Conservation (phyloP, 805 yeast genomes). For the Kuraishia piskuri region DNA sequence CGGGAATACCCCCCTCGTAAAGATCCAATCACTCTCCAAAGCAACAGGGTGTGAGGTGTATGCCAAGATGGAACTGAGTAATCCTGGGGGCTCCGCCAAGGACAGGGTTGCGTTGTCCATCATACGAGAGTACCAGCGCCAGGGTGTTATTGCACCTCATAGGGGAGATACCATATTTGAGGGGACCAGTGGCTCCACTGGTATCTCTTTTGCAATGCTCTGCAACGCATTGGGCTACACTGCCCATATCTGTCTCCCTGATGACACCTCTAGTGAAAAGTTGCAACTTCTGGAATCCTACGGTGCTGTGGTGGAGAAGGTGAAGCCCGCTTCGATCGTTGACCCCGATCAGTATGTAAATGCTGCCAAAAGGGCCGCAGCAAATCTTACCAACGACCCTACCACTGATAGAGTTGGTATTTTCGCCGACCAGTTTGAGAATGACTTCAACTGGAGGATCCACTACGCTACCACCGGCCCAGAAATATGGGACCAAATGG, state of each 20-base stretch:
- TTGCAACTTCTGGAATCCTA: constrained; percentile 57
- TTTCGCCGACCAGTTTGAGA: constrained; percentile 95
- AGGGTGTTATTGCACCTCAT: constrained; percentile 48
- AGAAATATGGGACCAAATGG: constrained; percentile 74
- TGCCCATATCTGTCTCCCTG: constrained; percentile 91
- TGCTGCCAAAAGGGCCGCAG: constrained; percentile 66
- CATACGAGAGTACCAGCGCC: constrained; percentile 55
- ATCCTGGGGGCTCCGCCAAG: constrained; percentile 95
- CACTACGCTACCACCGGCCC: constrained; percentile 88
- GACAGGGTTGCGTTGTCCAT: constrained; percentile 90
- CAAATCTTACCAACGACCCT: constrained; percentile 31
- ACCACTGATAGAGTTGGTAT: constrained; percentile 45
- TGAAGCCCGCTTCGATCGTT: constrained; percentile 90
- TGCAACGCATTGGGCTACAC: constrained; percentile 83
- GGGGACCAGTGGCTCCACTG: constrained; percentile 97
- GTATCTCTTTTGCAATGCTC: constrained; percentile 87
- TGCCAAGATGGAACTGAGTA: constrained; percentile 78
- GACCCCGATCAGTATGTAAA: constrained; percentile 92
- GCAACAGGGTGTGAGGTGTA: constrained; percentile 75
- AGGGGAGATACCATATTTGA: constrained; percentile 75
- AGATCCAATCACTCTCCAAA: constrained; percentile 59
- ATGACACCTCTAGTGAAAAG: constrained; percentile 86
- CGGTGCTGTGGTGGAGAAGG: constrained; percentile 80
- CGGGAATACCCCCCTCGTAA: constrained; percentile 85
- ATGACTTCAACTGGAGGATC: constrained; percentile 79